Conservation (phyloP, 1,139 yeast species). For the Lizanozyma gosingica region DNA sequence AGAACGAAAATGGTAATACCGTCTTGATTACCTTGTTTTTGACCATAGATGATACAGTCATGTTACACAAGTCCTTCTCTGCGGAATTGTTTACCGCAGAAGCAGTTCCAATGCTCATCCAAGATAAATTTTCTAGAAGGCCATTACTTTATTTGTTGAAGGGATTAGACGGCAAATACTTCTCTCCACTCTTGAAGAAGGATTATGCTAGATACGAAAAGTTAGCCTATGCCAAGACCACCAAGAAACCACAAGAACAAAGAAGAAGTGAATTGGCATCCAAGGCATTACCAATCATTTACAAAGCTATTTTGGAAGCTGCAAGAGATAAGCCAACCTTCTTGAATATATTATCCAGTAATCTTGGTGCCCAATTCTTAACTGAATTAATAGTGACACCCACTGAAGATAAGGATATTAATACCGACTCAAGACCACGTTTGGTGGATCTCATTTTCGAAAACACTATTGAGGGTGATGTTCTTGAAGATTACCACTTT, state of each 20-base stretch:
- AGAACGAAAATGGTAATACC: constrained; percentile 78
- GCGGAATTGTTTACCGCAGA: constrained; percentile 50
- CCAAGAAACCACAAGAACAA: constrained; percentile 76
- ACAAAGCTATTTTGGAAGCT: constrained; percentile 43
- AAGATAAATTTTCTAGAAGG: constrained; percentile 77
- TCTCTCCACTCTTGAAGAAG: constrained; percentile 59
- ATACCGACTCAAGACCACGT: constrained; percentile 34
- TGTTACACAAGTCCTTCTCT: constrained; percentile 64
- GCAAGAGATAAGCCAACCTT: constrained; percentile 25
- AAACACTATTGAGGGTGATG: constrained; percentile 54
- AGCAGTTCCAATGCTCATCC: constrained; percentile 46
- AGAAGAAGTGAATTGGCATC: constrained; percentile 65
- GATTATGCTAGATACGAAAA: constrained; percentile 54
- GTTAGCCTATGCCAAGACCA: constrained; percentile 57
- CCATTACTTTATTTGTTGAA: constrained; percentile 76
- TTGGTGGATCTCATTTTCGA: constrained; percentile 50
- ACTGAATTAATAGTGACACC: constrained; percentile 58
- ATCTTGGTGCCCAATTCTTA: constrained; percentile 76
- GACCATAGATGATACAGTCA: constrained; percentile 90
- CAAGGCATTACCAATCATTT: constrained; percentile 59
- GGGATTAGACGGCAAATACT: constrained; percentile 77
- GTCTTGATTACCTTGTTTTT: constrained; percentile 73
- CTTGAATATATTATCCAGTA: constrained; percentile 45
- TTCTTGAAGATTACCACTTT: constrained; percentile 60
- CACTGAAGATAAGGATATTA: constrained; percentile 39